Percentiles rank a stretch among this genome's conserved stretches.
Evolutionary conservation across 2,329 filamentous ascomycete species (phyloP).

Genomic region (Penicillium sp.): DNA sequence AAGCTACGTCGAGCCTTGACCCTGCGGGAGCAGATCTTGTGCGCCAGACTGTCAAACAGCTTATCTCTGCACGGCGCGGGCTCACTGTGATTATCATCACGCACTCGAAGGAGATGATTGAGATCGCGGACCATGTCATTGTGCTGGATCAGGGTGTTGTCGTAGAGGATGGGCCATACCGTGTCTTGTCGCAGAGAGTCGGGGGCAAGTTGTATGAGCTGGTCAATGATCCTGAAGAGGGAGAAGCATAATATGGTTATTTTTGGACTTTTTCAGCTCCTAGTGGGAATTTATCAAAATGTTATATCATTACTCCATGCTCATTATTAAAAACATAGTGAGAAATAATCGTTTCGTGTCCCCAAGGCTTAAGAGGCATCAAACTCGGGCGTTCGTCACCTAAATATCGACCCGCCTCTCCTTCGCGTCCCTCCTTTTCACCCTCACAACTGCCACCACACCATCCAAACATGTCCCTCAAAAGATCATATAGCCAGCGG

Average conservation of each 20-base stretch:
- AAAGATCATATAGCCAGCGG: slow-evolving; percentile 3
- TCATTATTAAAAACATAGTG: neutral
- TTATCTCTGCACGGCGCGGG: slow-evolving; percentile 45
- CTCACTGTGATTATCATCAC: slow-evolving; percentile 77
- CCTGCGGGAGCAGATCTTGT: slow-evolving; percentile 61
- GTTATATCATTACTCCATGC: neutral
- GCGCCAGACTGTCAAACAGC: slow-evolving; percentile 54
- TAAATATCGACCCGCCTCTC: neutral
- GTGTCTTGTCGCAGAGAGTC: slow-evolving; percentile 49
- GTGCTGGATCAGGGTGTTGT: slow-evolving; percentile 64
- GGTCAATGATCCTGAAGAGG: slow-evolving; percentile 20
- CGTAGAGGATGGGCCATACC: slow-evolving; percentile 66
- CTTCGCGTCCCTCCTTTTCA: neutral
- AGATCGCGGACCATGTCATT: slow-evolving; percentile 66
- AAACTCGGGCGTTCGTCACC: no score
- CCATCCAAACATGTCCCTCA: slow-evolving; percentile 1
- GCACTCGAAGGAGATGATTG: slow-evolving; percentile 82
- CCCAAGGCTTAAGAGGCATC: no score
- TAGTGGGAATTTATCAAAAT: no score
- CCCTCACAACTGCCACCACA: neutral
- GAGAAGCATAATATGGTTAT: neutral
- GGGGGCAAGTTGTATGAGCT: slow-evolving; percentile 48
- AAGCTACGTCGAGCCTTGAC: slow-evolving; percentile 80
- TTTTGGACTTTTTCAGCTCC: neutral
- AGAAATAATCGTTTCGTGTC: no score